Evolutionary conservation across 176 grass and related monocot genomes (phyloP), one percentile per base, ranked within the genome.

Genomic region (Miscanthus lutarioriparius): DNA sequence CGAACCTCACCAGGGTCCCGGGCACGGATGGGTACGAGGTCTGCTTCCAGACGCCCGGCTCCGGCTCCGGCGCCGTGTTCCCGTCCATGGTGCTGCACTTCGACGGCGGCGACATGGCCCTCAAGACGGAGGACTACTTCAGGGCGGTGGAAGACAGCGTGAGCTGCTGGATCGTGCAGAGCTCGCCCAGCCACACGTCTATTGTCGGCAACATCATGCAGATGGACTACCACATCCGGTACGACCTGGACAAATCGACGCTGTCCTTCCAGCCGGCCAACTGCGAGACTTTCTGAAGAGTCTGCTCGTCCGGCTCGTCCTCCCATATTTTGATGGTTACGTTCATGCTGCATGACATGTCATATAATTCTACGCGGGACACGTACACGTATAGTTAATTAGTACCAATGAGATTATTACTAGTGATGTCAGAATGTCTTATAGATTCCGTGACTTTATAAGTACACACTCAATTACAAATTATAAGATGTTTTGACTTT

Each of bases 151-250:
- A 3, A 2, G 12, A 49, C 26, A 15, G 72, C 15, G 44, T 74
- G 14, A 17, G 48, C 26, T 74, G 72, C 72, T 30, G 45, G 26
- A 16, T 30, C 43, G 45, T 74, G 26, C 17, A 19, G 72, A 74
- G 15, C 11, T 74, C 72, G 25, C 13, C 13, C 11, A 28, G 19
- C 43, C 2, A 9, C 6, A 56, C 2, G 14, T 74, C 70, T 11
- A 28, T 74, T 43, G 27, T 74, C 1, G 70, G 70, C 43, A 74
- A 74, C 70, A 47, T 48, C 70, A 74, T 74, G 70, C 70, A 74
- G 22, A 27, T 43, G 39, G 44, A 74, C 41, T 48, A 9, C 43
- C 70, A 43, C 13, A 3, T 74, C 11, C 70, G 25, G 6, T 43
- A 48, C 25, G 70, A 74, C 70, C 12, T 74, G 3, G 45, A 51